Evolutionary conservation across 352 stramenopile genomes (phyloP), one percentile per base, ranked within the genome.

Genomic region (Globisporangium ultimum): DNA sequence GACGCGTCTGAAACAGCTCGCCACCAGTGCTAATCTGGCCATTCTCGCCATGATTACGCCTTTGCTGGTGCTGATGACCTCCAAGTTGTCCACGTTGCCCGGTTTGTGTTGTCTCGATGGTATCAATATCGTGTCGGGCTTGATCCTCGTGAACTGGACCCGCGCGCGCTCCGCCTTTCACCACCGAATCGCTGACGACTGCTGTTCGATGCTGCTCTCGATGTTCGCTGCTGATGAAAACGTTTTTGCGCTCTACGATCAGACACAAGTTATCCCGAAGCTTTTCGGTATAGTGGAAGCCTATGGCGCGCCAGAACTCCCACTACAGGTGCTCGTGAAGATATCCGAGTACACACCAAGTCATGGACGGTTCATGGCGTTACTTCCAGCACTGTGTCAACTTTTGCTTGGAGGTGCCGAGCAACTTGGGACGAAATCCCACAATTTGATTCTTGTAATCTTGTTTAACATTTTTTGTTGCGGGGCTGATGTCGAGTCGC

Each of bases 391-490:
- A 0, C 46, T 80, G 2, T 78, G 66, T 50, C 15, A 15, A 0
- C 51, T 80, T 4, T 32, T 80, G 4, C 1, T 43, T 13, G 57
- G 60, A 1, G 14, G 47, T 1, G 48, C 24, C 3, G 43, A 55
- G 17, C 9, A 22, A 5, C 58, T 74, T 20, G 43, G 49, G 14
- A 56, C 43, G 9, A 15, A 54, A 20, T 50, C 61, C 5, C 61
- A 71, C 20, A 59, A 74, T n/a, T 49, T 78, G 8, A 54, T 89
- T 6, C 63, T 91, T 0, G 70, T 59, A 2, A 80, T 89, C 7
- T 48, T 91, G 10, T 85, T 71, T 58, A 88, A 89, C n/a, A 48
- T 89, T 0, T 89, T 86, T 36, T 76, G 76, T n/a, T 69, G 72
- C 18, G 36, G 17, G 21, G 48, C 47, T 3, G 66, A 73, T 2